Conservation (phyloP, 2,329 filamentous ascomycete genomes). For the Cladophialophora exuberans region DNA sequence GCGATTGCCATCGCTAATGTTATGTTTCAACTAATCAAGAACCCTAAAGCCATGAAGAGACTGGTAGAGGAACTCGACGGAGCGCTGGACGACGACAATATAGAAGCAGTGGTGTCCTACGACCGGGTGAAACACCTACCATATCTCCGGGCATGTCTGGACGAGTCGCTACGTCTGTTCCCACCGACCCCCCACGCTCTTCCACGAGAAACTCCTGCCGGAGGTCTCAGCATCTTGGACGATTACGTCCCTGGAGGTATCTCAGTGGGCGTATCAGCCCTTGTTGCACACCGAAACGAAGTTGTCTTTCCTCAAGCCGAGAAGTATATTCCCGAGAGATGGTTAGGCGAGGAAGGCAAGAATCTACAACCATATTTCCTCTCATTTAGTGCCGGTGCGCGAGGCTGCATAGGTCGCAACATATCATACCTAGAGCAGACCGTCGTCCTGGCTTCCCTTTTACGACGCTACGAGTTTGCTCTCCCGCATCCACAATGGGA, state of each 20-base stretch:
- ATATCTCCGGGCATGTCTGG: slow-evolving; percentile 57
- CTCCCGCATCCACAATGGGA: slow-evolving; percentile 38
- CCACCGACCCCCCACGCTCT: slow-evolving; percentile 51
- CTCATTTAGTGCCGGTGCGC: slow-evolving; percentile 45
- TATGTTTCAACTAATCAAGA: slow-evolving; percentile 57
- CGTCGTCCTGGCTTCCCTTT: slow-evolving; percentile 47
- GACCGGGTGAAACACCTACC: slow-evolving; percentile 55
- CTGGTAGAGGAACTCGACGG: slow-evolving; percentile 53
- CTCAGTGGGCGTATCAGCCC: slow-evolving; percentile 48
- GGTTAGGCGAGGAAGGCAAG: slow-evolving; percentile 27
- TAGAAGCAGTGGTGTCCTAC: slow-evolving; percentile 52
- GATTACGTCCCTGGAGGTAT: slow-evolving; percentile 48
- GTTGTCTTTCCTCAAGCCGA: slow-evolving; percentile 44
- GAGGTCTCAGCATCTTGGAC: slow-evolving; percentile 49
- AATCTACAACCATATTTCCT: slow-evolving; percentile 28
- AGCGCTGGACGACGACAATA: slow-evolving; percentile 42
- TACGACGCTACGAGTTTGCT: slow-evolving; percentile 50
- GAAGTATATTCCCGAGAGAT: slow-evolving; percentile 49
- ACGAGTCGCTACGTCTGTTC: slow-evolving; percentile 53
- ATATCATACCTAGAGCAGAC: slow-evolving; percentile 53
- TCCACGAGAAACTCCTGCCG: slow-evolving; percentile 49
- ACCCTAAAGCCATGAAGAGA: slow-evolving; percentile 46
- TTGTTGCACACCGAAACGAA: slow-evolving; percentile 45
- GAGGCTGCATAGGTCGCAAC: slow-evolving; percentile 48
- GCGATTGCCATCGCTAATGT: slow-evolving; percentile 38